Evolutionary conservation across 2,329 filamentous ascomycete genomes (phyloP), one percentile per base, ranked within the genome.

Genomic region (Penicillium olsonii): DNA sequence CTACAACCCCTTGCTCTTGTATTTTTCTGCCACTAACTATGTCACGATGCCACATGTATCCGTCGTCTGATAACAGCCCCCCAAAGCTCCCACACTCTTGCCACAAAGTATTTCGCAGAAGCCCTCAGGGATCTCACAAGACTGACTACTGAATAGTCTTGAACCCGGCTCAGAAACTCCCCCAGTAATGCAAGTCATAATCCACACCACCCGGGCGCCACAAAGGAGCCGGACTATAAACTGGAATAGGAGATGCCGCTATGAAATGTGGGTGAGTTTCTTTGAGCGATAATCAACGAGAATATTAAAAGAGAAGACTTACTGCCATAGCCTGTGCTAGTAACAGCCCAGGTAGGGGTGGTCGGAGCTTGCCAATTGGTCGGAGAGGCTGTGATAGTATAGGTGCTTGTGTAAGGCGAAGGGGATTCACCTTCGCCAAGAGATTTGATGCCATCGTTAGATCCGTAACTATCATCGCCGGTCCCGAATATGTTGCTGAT

Each of bases 401-500:
- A 56, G 2, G 60, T 60, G 35, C 60, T 68, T 0, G 64, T 68
- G 39, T 65, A 70, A 3, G 64, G 12, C 27, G 35, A 48, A 18
- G 51, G 48, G 3, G 43, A 47, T 17, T 54, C 35, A 5, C 34
- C 41, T 4, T 11, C 12, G 9, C 10, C n/a, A 2, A 54, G 35
- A 19, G 33, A 20, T 4, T 27, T 22, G 12, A 51, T 54, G 10
- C 47, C 51, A 31, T 50, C 33, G n/a, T 39, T 48, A 5, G 47
- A 1, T 2, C 53, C 52, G 18, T 68, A 63, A 12, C 56, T 60
- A 19, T 63, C 52, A 40, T 70, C 66, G 0, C 66, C 66, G 1
- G 37, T 44, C 2, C 69, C 68, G 37, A 70, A 72, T 2, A 72
- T 54, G 33, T 71, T 72, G 34, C 56, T 67, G 44, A 69, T 65